phyloP scores from a whole-genome alignment of 2,329 filamentous ascomycete genomes.

The Claviceps fusiformis region DNA sequence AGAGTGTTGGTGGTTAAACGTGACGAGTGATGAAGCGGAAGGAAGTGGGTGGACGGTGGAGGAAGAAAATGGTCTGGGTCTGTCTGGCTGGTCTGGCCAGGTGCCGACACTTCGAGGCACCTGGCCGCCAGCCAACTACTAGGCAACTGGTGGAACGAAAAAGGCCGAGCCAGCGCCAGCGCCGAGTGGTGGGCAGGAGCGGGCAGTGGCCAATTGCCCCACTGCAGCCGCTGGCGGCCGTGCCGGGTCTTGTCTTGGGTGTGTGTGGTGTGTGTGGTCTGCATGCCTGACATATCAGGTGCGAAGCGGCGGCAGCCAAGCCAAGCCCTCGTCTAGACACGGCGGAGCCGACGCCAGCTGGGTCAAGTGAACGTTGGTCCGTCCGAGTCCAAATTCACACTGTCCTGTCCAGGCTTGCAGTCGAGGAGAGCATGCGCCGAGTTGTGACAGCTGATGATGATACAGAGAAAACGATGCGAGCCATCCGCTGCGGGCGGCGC shows the following conservation, averaged over 20 bases:
- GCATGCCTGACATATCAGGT: background rate
- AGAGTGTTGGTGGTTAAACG: background rate
- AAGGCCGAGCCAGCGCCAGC: background rate
- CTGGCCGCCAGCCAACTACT: background rate
- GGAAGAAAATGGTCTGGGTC: constrained; percentile 2
- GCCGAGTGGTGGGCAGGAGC: background rate
- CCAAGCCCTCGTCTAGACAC: background rate
- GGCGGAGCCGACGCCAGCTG: too few relatives aligned
- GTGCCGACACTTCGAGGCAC: background rate
- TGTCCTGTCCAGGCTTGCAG: too few relatives aligned
- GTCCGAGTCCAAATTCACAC: too few relatives aligned
- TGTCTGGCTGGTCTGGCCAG: background rate
- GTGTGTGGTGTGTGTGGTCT: background rate
- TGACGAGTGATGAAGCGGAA: background rate
- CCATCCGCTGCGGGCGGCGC: too few relatives aligned
- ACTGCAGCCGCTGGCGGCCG: background rate
- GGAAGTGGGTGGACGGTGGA: constrained; percentile 4
- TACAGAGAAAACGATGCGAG: too few relatives aligned
- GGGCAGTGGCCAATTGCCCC: constrained; percentile 1
- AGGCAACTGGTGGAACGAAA: background rate
- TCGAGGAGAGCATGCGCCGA: too few relatives aligned
- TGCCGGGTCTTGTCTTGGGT: background rate
- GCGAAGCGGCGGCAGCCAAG: background rate
- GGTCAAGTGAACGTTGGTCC: too few relatives aligned
- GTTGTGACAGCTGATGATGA: too few relatives aligned